Evolutionary conservation across 371 early-diverging fungal genomes (phyloP).

Genomic region (Sporodiniella umbellata): DNA sequence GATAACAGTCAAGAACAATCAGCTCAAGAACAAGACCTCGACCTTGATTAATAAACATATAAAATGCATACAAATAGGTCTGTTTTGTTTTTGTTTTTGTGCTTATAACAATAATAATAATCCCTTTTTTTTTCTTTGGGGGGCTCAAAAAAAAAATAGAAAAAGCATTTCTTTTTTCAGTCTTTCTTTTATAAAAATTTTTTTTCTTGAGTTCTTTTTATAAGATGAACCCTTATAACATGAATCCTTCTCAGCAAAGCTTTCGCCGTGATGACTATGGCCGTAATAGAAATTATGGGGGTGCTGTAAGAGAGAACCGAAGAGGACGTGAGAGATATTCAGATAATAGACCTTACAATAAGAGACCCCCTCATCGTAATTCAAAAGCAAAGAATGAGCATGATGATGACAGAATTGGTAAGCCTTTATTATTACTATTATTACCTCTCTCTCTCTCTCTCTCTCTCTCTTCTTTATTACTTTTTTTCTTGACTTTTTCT

Average conservation of each 20-base stretch:
- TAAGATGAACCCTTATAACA: slow-evolving; percentile 3
- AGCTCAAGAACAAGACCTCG: neutral
- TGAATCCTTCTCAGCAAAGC: neutral
- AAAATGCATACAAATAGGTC: too few species aligned
- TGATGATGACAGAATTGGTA: slow-evolving; percentile 17
- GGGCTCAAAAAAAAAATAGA: too few species aligned
- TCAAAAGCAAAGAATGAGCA: slow-evolving; percentile 13
- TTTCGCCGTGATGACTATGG: slow-evolving; percentile 21
- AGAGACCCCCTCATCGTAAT: slow-evolving; percentile 11
- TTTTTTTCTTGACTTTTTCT: too few species aligned
- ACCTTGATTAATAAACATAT: neutral
- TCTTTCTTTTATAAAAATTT: neutral
- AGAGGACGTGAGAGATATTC: slow-evolving; percentile 15
- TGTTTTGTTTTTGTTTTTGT: neutral
- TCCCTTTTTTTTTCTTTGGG: too few species aligned
- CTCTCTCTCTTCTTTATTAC: neutral
- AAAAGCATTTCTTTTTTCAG: neutral
- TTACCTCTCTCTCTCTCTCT: too few species aligned
- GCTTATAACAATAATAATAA: neutral
- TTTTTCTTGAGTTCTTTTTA: slow-evolving; percentile 1
- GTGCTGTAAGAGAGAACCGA: slow-evolving; percentile 28
- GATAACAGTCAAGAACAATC: neutral
- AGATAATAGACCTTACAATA: slow-evolving; percentile 19
- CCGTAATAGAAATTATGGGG: slow-evolving; percentile 7
- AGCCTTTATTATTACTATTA: too few species aligned